Evolutionary conservation across 2,329 filamentous ascomycete species (phyloP).

Genomic region (Pyrenophora seminiperda): DNA sequence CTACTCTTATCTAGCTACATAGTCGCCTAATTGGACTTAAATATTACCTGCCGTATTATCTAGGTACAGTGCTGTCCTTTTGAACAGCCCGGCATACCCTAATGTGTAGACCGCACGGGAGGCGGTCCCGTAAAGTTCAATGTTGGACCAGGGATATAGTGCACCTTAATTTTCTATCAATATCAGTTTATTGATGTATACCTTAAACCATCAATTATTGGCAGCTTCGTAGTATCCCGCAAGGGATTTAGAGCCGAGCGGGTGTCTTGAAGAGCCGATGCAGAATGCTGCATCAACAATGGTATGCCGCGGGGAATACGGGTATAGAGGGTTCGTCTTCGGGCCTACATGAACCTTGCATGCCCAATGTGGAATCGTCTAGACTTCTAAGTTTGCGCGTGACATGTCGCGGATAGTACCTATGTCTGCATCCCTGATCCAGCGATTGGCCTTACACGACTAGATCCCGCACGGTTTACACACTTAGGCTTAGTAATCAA

Average conservation of each 20-base stretch:
- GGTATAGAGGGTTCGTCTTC: not conserved
- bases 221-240: slow-evolving; percentile 1
- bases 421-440: not conserved
- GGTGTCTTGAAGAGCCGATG: not conserved
- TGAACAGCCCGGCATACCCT: not conserved
- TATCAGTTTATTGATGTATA: not conserved
- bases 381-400: not conserved
- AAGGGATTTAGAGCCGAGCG: not conserved
- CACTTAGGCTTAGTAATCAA: not conserved
- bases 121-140: not conserved
- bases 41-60: no score
- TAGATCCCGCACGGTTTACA: not conserved
- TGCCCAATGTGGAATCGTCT: not conserved
- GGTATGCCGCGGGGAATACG: not conserved
- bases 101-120: not conserved
- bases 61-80: not conserved
- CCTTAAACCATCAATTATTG: not conserved
- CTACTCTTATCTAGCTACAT: no score
- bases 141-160: not conserved
- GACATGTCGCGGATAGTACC: not conserved
- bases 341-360: not conserved
- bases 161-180: not conserved
- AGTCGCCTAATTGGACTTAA: no score
- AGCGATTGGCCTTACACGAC: not conserved
- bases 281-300: not conserved